Percentiles rank a stretch among this genome's conserved stretches.
phyloP scores from a whole-genome alignment of 805 yeast genomes.

The Candida peoriensis region DNA sequence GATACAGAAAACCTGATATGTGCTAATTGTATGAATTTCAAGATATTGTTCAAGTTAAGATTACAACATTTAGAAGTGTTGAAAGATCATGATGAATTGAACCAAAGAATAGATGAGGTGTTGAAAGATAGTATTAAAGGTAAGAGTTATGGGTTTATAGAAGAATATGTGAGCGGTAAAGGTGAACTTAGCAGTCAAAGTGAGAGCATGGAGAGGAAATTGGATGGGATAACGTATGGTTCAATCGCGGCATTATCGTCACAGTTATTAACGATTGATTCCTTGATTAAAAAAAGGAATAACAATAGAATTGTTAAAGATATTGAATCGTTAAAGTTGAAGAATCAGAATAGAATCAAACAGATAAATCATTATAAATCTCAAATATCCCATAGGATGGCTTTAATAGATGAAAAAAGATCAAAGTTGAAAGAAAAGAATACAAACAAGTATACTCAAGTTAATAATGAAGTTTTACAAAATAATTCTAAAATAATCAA shows the following conservation, averaged over 20 bases:
- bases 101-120: no score
- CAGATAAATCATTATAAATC: background rate
- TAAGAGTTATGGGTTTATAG: no score
- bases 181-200: no score
- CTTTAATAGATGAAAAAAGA: background rate
- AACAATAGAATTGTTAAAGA: conserved; percentile 11
- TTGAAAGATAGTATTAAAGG: no score
- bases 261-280: conserved; percentile 20
- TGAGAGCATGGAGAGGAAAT: no score
- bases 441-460: background rate
- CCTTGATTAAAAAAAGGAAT: conserved; percentile 14
- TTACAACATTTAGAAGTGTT: no score
- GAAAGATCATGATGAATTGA: no score
- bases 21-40: no score
- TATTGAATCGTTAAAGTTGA: conserved; percentile 5
- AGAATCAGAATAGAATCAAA: background rate
- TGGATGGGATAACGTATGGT: no score
- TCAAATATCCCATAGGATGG: background rate
- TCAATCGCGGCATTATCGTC: conserved; percentile 21
- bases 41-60: no score
- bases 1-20: no score
- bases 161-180: no score
- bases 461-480: background rate
- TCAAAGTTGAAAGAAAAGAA: background rate
- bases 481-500: conserved; percentile 14